Base-by-base conservation (phyloP, 2,329 filamentous ascomycete species). In the Aspergillus udagawae region DNA sequence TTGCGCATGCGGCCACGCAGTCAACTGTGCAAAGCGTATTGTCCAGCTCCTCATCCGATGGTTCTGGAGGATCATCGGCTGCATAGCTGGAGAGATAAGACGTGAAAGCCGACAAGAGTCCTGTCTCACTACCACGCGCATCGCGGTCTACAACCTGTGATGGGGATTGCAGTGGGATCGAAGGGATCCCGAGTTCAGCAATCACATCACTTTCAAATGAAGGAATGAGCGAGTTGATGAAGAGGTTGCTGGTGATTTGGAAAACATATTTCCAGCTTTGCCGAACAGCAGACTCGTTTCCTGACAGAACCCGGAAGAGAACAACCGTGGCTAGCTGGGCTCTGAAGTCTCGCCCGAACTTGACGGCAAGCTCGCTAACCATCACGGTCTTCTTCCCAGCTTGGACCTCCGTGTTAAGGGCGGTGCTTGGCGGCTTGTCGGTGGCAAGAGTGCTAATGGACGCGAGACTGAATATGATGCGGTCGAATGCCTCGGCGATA, bases 81-180 rank as follows among this genome's bases (percentile, higher is more conserved):
- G 95, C 94, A 72, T 99, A 97, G 73, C 93, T 97, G n/a, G 92
- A 96, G 32, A 99, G 92, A 68, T 97, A 99, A 4, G 90, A 96
- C 0, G 93, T 95, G 67, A 99, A 91, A 1, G 93, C 92, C 3
- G 92, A 96, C 71, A 99, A 92, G 51, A 99, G 84, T 5, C 94
- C 92, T 2, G 87, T 86, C 28, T 99, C 94, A 57, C 82, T 85
- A 35, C 87, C 81, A 62, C 91, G 89, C 45, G 89, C 82, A 56
- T 87, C 92, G 56, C 93, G 86, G 71, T 97, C 94, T 63, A 99
- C 92, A 51, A 97, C 85, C 70, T 97, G 92, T 9, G 91, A 94
- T 1, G 94, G 92, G 12, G 86, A 91, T 68, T 97, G 93, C 50
- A 97, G 80, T 3, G 94, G 92, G 65, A 99, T 97, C 2, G 89